Conservation (phyloP, 345 rosid species). For the Diplotaxis tenuifolia region DNA sequence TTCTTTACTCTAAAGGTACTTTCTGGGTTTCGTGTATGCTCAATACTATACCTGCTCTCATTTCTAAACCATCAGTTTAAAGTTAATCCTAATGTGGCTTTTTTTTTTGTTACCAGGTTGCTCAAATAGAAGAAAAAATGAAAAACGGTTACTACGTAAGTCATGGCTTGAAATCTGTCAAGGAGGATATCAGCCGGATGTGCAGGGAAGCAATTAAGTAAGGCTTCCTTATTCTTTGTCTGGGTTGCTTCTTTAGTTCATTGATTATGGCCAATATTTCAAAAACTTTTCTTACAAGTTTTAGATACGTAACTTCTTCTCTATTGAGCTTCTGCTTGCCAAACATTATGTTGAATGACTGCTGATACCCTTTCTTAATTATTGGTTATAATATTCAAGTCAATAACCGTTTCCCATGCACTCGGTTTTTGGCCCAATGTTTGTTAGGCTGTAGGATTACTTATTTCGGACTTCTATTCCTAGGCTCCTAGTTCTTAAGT, state of each 20-base stretch:
- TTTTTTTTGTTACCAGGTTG: conserved; percentile 57
- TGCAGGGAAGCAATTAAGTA: conserved; percentile 99
- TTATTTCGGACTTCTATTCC: conserved; percentile 13
- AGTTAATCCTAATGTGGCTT: conserved; percentile 24
- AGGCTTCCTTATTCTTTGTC: conserved; percentile 30
- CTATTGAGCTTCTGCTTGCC: conserved; percentile 11
- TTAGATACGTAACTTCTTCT: background rate
- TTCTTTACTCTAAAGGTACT: conserved; percentile 88
- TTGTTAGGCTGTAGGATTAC: conserved; percentile 16
- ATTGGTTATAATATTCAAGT: background rate
- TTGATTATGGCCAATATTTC: conserved; percentile 2
- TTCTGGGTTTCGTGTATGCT: conserved; percentile 16
- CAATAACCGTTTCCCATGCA: background rate
- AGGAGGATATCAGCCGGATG: conserved; percentile 95
- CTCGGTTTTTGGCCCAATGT: conserved; percentile 1
- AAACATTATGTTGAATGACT: conserved; percentile 19
- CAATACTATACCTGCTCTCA: background rate
- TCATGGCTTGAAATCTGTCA: conserved; percentile 82
- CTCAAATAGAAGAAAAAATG: conserved; percentile 81
- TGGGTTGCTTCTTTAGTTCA: conserved; percentile 4
- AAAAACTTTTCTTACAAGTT: conserved; percentile 7
- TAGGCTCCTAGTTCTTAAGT: conserved; percentile 25
- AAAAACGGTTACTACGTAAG: conserved; percentile 77
- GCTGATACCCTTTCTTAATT: conserved; percentile 8
- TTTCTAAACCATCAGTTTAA: conserved; percentile 13